A percentile compares a stretch with the other conserved stretches of the same genome.
These are phyloP conservation scores for Benincasa hispida DNA, from an alignment of 306 rosid species.

Conservation along the genomic window DNA sequence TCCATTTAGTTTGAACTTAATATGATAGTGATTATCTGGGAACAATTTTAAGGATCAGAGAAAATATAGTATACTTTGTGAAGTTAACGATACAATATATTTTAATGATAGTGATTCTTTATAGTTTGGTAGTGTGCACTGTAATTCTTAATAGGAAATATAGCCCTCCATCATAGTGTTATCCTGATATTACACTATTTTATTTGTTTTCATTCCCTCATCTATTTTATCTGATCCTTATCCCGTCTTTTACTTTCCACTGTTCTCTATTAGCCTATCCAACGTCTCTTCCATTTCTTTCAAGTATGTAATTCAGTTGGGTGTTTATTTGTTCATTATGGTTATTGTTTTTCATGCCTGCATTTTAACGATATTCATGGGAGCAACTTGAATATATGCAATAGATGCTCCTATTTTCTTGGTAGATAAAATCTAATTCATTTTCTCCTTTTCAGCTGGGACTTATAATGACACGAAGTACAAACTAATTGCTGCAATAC, in stretches of 20 bases:
- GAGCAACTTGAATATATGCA: background rate
- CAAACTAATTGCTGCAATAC: slow-evolving; percentile 49
- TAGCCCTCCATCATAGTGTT: no score
- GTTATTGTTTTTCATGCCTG: background rate
- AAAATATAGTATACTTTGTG: background rate
- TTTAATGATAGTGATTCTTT: no score
- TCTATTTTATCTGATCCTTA: no score
- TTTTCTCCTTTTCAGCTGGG: slow-evolving; percentile 46
- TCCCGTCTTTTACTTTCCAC: no score
- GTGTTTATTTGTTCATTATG: background rate
- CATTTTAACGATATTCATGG: background rate
- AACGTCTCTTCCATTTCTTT: no score
- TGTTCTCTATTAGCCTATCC: no score
- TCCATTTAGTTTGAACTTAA: background rate
- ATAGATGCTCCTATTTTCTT: background rate
- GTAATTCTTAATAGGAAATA: no score
- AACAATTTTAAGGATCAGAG: background rate
- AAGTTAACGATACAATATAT: no score
- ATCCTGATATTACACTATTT: no score
- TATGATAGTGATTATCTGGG: background rate
- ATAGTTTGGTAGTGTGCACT: no score
- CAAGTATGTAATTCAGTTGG: no score
- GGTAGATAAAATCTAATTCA: background rate
- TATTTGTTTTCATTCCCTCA: no score
- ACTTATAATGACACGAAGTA: slow-evolving; percentile 36